phyloP scores from a whole-genome alignment of 768 basidiomycete species.

The Lepiota venenata region DNA sequence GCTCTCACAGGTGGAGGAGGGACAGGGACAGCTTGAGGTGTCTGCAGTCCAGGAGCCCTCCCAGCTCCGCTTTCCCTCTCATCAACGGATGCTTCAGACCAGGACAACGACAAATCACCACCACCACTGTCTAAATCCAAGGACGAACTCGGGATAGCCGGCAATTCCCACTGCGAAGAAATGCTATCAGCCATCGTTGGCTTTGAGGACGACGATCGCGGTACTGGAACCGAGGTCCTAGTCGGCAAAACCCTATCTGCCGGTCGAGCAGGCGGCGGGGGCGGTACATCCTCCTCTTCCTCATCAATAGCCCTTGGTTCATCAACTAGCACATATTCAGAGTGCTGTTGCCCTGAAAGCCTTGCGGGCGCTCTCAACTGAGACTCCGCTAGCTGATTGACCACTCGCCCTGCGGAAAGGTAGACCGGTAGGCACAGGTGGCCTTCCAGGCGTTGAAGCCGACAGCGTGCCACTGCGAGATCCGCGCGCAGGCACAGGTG shows the following conservation, averaged over 20 bases:
- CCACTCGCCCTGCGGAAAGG: slow-evolving; percentile 38
- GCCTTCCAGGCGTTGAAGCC: slow-evolving; percentile 36
- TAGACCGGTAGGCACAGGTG: slow-evolving; percentile 41
- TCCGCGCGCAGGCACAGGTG: slow-evolving; percentile 51
- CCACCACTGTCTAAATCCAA: slow-evolving; percentile 45
- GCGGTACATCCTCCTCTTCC: slow-evolving; percentile 34
- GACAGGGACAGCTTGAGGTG: slow-evolving; percentile 7
- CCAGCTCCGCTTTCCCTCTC: not conserved
- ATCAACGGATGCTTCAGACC: slow-evolving; percentile 45
- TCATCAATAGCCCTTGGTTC: slow-evolving; percentile 32
- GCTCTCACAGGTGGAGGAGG: slow-evolving; percentile 11
- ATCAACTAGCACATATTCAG: slow-evolving; percentile 66
- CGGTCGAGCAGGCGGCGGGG: slow-evolving; percentile 47
- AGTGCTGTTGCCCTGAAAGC: slow-evolving; percentile 28
- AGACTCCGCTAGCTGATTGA: slow-evolving; percentile 21
- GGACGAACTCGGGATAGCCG: slow-evolving; percentile 51
- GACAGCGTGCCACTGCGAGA: slow-evolving; percentile 15
- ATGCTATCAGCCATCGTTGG: slow-evolving; percentile 31
- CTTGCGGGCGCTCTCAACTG: slow-evolving; percentile 11
- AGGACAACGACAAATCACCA: slow-evolving; percentile 53
- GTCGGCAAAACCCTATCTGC: slow-evolving; percentile 38
- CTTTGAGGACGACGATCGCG: slow-evolving; percentile 19
- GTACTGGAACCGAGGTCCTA: slow-evolving; percentile 26
- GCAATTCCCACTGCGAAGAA: slow-evolving; percentile 62
- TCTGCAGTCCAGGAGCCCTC: slow-evolving; percentile 19